Evolutionary conservation across 2,329 filamentous ascomycete species (phyloP).

Genomic region (Cladosporium oxysporum): DNA sequence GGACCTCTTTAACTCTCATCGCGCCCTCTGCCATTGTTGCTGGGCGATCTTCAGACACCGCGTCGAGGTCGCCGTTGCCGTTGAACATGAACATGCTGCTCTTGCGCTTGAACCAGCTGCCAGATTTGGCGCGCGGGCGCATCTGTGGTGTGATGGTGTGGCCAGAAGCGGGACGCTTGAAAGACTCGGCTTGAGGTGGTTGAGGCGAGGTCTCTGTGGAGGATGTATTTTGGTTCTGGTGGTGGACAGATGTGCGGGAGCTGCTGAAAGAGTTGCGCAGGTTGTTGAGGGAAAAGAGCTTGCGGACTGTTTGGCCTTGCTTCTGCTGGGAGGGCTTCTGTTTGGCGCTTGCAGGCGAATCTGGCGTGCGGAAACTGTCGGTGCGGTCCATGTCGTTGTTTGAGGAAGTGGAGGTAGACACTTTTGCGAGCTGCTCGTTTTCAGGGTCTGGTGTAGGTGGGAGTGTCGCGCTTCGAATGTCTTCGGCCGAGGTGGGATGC

Average conservation of each 20-base stretch:
- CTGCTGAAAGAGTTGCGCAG: slow-evolving; percentile 40
- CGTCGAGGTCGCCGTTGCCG: slow-evolving; percentile 29
- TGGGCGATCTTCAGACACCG: slow-evolving; percentile 30
- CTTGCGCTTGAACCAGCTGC: slow-evolving; percentile 40
- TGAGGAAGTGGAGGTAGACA: slow-evolving; percentile 22
- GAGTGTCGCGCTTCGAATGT: slow-evolving; percentile 26
- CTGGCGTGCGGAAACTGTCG: slow-evolving; percentile 30
- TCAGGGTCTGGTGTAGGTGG: slow-evolving; percentile 31
- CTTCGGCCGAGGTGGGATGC: slow-evolving; percentile 35
- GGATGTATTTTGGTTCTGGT: slow-evolving; percentile 14
- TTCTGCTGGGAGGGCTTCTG: slow-evolving; percentile 21
- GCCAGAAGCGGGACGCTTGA: slow-evolving; percentile 15
- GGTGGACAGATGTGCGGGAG: slow-evolving; percentile 36
- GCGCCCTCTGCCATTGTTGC: slow-evolving; percentile 31
- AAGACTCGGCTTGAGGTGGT: slow-evolving; percentile 13
- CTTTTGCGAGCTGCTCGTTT: slow-evolving; percentile 17
- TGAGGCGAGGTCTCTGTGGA: slow-evolving; percentile 19
- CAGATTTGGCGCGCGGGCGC: slow-evolving; percentile 19
- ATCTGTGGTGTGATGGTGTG: slow-evolving; percentile 9
- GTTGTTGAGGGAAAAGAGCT: slow-evolving; percentile 36
- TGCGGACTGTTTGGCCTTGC: slow-evolving; percentile 23
- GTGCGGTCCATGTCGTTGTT: slow-evolving; percentile 24
- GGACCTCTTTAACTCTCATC: slow-evolving; percentile 14
- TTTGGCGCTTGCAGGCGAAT: slow-evolving; percentile 26
- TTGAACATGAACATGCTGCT: slow-evolving; percentile 36